Evolutionary conservation across 2,329 filamentous ascomycete genomes (phyloP), one percentile per base, ranked within the genome.

Genomic region (Colletotrichum ledebouriae): DNA sequence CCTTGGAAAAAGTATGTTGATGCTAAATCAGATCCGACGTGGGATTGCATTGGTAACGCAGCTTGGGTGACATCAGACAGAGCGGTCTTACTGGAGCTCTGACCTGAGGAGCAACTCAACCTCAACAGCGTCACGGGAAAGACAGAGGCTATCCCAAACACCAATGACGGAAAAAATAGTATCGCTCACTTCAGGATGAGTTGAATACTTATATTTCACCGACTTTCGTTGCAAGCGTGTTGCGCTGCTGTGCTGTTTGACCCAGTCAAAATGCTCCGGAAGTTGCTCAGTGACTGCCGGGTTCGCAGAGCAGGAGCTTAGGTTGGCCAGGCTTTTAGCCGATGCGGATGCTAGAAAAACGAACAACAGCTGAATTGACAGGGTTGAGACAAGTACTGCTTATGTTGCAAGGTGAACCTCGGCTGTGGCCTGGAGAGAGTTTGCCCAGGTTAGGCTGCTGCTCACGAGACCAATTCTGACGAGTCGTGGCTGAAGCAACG

Each of bases 11-110:
- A 55, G 47, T 25, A 22, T 55, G 49, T 46, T 39, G 22, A 4
- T 52, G 33, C 15, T 39, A n/a, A 12, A 20, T 42, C 17, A 60
- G 58, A 60, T 50, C 58, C 44, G 58, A 41, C 20, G 44, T 46
- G 37, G 42, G 41, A 17, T 6, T 37, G 41, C 42, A 46, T 37
- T 47, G 29, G 39, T 33, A 7, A 29, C 33, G 15, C 39, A 44
- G 39, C 15, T 25, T 58, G 22, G n/a, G 37, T 17, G 15, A 57
- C 20, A 42, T 57, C 53, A 57, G 53, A 42, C 22, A 29, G 37
- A 25, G 39, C 25, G 53, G 53, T 13, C 53, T 33, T 11, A 10
- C 11, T 44, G 22, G 37, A 57, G 53, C 53, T 57, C 22, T 41
- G 53, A 34, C 53, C 17, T 44, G 53, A 17, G 25, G 53, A 10